These are phyloP conservation scores for Phytophthora fragariae DNA, from an alignment of 352 stramenopile species.

Conservation along the genomic window DNA sequence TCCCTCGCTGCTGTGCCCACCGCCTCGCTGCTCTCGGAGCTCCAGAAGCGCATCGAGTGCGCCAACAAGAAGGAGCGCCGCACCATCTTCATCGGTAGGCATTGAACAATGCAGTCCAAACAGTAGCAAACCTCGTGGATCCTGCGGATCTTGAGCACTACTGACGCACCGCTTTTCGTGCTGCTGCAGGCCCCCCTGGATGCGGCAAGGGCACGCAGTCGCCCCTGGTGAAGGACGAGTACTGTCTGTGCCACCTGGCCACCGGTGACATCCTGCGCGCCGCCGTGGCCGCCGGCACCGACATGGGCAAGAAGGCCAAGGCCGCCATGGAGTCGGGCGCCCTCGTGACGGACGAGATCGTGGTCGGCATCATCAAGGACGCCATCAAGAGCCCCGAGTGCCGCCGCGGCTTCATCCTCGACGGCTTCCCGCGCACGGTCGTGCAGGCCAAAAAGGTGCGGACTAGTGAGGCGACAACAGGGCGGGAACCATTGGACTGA, in stretches of 20 bases:
- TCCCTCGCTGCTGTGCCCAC: conserved; percentile 86
- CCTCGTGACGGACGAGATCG: conserved; percentile 98
- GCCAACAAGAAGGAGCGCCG: conserved; percentile 93
- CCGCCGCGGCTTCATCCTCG: conserved; percentile 98
- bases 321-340: conserved; percentile 97
- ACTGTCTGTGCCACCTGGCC: conserved; percentile 98
- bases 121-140: neutral
- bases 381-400: conserved; percentile 97
- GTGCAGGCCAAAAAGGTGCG: conserved; percentile 95
- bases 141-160: neutral
- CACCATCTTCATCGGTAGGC: conserved; percentile 94
- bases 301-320: conserved; percentile 98
- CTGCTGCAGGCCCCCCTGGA: conserved; percentile 83
- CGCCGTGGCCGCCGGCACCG: conserved; percentile 95
- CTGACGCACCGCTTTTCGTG: conserved; percentile 11
- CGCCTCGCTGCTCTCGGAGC: conserved; percentile 87
- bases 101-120: neutral
- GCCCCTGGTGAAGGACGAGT: conserved; percentile 97
- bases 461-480: neutral
- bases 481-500: neutral
- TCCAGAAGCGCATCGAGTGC: conserved; percentile 94
- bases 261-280: conserved; percentile 99
- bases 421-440: conserved; percentile 99
- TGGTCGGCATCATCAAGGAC: conserved; percentile 99
- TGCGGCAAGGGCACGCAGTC: conserved; percentile 99